Base-by-base conservation (phyloP, 768 basidiomycete species). In the Fomitopsis pulvina region DNA sequence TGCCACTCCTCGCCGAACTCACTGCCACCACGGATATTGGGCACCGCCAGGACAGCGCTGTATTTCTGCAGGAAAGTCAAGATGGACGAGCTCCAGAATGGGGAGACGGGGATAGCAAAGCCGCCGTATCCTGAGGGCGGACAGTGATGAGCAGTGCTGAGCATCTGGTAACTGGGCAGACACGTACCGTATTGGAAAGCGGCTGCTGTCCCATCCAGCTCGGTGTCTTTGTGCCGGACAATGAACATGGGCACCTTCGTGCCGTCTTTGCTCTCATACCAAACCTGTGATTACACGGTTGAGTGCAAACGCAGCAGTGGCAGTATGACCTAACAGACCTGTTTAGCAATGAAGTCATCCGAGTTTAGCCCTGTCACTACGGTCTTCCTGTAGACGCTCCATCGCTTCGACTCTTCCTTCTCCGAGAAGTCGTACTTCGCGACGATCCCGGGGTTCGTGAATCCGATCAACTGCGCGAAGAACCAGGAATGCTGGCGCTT, bases 1-100 rank as follows among this genome's bases (percentile, higher is more conserved):
- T 92, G 88, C 90, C 90, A 92, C n/a, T 81, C 76, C 57, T 91
- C 85, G 12, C 90, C 89, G 54, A 89, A 91, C 60, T 89, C 86
- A 1, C 76, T 75, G 3, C 89, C 89, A 9, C 76, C 76, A 10
- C 76, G 66, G 48, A 73, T 71, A 56, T 65, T 68, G 20, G 76
- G 71, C 28, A 75, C 60, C 3, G 85, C 88, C 26, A 81, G 72
- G 26, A 89, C 66, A 6, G 78, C 83, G 8, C 83, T 78, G 58
- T 87, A 92, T 34, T 71, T 72, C 64, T 86, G 78, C 51, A 88
- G 67, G 66, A 87, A 85, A 0, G 86, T 89, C 37, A 92, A 72
- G 46, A 86, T 77, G 3, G 78, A 67, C 6, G 85, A 68, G 52
- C 77, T 85, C 70, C 90, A 92, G 63, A 77, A 79, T 8, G 88